Evolutionary conservation across 352 stramenopile species (phyloP), one percentile per base, ranked within the genome.

Genomic region (Phytophthora ramorum): DNA sequence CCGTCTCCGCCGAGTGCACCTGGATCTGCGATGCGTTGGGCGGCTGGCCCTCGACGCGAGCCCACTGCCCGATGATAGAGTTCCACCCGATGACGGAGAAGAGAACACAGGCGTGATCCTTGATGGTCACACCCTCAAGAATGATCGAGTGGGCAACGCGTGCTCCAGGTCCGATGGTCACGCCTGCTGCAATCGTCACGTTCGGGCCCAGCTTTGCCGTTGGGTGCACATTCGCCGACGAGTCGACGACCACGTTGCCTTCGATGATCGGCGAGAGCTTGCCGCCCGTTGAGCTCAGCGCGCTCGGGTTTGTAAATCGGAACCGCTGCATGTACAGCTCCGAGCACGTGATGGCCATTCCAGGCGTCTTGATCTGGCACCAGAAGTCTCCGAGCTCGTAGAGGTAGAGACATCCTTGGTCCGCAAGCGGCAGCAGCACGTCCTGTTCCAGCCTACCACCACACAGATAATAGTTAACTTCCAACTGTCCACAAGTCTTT

Each of bases 241-340:
- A 76, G 58, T 96, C 85, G 12, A 96, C 71, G 28, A 96, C 87
- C 22, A 96, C 89, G 37, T 96, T 96, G 41, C 87, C 89, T 70
- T 96, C 89, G 58, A 96, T 95, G 34, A 88, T 85, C 2, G 89
- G 89, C 1, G 85, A 91, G 9, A 94, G 50, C 58, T 96, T 96
- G 2, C 89, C 89, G 12, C 89, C 89, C 13, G 83, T 94, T 12
- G 76, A 68, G 51, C 87, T 94, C 53, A 96, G 54, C 7, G 86
- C 82, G 26, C 75, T 93, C n/a, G 87, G 87, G 63, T 96, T 94
- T 22, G 87, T 95, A 71, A 95, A 95, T 24, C 89, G 89, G 69
- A 96, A 96, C 22, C 89, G 89, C 56, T 96, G 89, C 87, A 96
- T 96, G 71, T 96, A 96, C 9, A 96, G 77, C 73, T 96, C 89